These are phyloP conservation scores for Xylaria cubensis DNA, from an alignment of 495 filamentous ascomycete species.

Conservation along the genomic window DNA sequence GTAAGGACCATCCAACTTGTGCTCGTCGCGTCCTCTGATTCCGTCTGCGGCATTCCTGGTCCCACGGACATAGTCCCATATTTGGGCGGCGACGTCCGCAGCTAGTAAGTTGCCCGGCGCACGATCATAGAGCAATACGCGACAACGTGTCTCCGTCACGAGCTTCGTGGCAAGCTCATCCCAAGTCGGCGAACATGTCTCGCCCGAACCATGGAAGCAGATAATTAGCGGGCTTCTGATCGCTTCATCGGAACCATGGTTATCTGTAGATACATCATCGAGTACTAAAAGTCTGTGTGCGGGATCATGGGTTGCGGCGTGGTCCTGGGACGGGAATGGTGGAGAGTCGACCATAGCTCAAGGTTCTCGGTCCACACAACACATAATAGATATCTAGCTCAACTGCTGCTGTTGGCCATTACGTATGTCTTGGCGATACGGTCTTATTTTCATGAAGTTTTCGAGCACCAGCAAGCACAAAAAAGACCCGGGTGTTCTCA, in stretches of 20 bases:
- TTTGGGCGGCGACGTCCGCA: slow-evolving; percentile 23
- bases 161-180: slow-evolving; percentile 47
- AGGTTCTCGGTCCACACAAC: neutral
- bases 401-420: neutral
- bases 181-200: slow-evolving; percentile 51
- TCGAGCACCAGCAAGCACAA: too few relatives aligned
- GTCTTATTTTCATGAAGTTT: neutral
- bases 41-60: slow-evolving; percentile 29
- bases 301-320: neutral
- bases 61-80: slow-evolving; percentile 27
- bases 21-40: slow-evolving; percentile 38
- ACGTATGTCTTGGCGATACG: neutral
- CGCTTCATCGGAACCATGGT: neutral
- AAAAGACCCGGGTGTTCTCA: too few relatives aligned
- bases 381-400: neutral
- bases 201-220: slow-evolving; percentile 55
- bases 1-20: slow-evolving; percentile 48
- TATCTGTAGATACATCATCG: neutral
- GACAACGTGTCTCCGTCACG: slow-evolving; percentile 30
- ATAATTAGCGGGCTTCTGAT: slow-evolving; percentile 43
- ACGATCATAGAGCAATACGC: slow-evolving; percentile 54
- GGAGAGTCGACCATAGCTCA: neutral
- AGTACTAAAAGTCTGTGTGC: neutral
- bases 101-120: slow-evolving; percentile 30
- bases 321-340: neutral